Conservation (phyloP, 306 rosid species). For the Canavalia gladiata region DNA sequence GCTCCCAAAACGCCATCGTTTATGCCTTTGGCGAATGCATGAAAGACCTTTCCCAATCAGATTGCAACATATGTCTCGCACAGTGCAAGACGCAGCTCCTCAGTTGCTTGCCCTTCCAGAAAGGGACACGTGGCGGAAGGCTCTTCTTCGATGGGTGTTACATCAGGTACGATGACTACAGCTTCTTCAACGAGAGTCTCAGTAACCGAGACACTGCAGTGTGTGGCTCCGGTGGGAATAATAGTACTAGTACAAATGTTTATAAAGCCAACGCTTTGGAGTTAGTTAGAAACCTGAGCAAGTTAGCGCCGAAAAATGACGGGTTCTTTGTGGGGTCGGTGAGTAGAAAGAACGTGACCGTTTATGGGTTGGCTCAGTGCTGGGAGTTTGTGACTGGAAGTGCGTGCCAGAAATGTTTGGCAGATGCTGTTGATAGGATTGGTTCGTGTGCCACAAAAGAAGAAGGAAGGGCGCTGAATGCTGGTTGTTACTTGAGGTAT, state of each 20-base stretch:
- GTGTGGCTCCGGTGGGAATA: slow-evolving; percentile 47
- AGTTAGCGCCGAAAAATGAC: slow-evolving; percentile 53
- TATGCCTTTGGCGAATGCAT: slow-evolving; percentile 74
- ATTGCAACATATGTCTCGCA: slow-evolving; percentile 74
- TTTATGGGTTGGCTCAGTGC: slow-evolving; percentile 83
- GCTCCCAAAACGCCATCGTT: slow-evolving; percentile 59
- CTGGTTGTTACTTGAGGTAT: slow-evolving; percentile 78
- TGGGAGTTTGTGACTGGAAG: slow-evolving; percentile 64
- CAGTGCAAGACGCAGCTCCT: slow-evolving; percentile 70
- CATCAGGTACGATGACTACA: slow-evolving; percentile 63
- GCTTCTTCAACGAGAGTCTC: slow-evolving; percentile 63
- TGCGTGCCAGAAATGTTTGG: slow-evolving; percentile 61
- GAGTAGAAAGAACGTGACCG: slow-evolving; percentile 49
- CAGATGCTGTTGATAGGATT: slow-evolving; percentile 51
- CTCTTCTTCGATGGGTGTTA: slow-evolving; percentile 74
- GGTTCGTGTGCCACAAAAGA: slow-evolving; percentile 59
- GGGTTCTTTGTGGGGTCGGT: slow-evolving; percentile 63
- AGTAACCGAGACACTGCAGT: slow-evolving; percentile 51
- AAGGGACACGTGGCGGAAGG: slow-evolving; percentile 62
- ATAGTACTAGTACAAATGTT: slow-evolving; percentile 35
- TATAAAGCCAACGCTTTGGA: slow-evolving; percentile 55
- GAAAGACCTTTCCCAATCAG: slow-evolving; percentile 64
- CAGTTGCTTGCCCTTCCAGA: slow-evolving; percentile 70
- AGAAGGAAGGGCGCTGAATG: slow-evolving; percentile 74
- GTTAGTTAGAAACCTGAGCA: slow-evolving; percentile 67